Evolutionary conservation across 1,284 basidiomycete species (phyloP), one percentile per base, ranked within the genome.

Genomic region (Athelia sp.): DNA sequence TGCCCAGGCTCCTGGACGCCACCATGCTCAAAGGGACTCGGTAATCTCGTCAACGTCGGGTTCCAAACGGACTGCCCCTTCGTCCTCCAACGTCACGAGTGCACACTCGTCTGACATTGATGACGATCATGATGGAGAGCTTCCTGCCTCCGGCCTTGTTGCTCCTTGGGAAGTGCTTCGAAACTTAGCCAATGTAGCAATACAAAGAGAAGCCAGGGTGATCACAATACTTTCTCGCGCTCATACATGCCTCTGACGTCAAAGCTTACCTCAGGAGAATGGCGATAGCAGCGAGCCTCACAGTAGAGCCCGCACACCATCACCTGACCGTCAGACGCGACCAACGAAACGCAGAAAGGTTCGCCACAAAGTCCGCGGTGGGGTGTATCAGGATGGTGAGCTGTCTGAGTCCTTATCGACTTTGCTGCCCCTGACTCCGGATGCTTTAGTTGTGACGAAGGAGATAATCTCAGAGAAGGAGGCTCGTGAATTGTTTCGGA

Each of bases 151-250:
- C 14, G 87, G 89, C 43, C 75, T 91, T 38, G 80, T 90, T 50
- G 89, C 89, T 4, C 88, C 88, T 43, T 88, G 87, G 82, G 87
- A 90, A 67, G 89, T 90, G 35, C 70, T 91, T 47, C 75, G 87
- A 54, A 85, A 87, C 45, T 66, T 91, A 50, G 88, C 88, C 24
- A 86, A 90, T 68, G 85, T 89, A 36, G 87, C 87, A 24, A 82
- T 82, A 50, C 80, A 88, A 62, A 75, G 84, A 50, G 87, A 86
- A 54, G 82, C 81, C 46, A 86, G 86, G 75, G 87, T 84, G 60
- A 52, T 70, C 61, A 52, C 49, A 50, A 38, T 38, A 21, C 13
- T 22, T 24, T 35, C 32, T 54, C 40, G 44, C 40, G 31, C 40
- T 36, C 32, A 46, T 36, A 45, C 53, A 51, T 49, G 50, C 52